Evolutionary conservation across 2,329 filamentous ascomycete species (phyloP).

Genomic region (Berkeleyomyces basicola): DNA sequence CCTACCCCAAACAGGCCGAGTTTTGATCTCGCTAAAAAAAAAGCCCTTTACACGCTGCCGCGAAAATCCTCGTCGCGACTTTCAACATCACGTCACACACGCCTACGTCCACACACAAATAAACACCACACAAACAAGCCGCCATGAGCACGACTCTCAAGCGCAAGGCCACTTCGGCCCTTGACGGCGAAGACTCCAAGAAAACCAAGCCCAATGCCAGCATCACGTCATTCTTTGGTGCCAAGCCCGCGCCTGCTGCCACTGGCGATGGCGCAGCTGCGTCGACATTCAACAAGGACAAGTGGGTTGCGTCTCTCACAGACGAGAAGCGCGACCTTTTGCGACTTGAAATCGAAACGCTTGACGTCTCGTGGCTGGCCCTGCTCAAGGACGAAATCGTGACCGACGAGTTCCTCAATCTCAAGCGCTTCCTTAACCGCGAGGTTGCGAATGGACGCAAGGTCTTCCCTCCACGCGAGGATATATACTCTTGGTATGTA

Average conservation of each 20-base stretch:
- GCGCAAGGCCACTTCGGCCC: constrained; percentile 42
- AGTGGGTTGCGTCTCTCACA: constrained; percentile 69
- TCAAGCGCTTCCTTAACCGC: constrained; percentile 73
- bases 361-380: constrained; percentile 82
- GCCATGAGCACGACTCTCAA: constrained; percentile 43
- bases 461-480: constrained; percentile 72
- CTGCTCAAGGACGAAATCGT: constrained; percentile 75
- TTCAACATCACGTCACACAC: neutral
- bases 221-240: constrained; percentile 80
- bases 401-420: constrained; percentile 61
- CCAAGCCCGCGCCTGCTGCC: constrained; percentile 37
- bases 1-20: neutral
- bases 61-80: neutral
- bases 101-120: neutral
- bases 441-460: constrained; percentile 60
- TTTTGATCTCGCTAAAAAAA: neutral
- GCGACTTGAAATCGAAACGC: constrained; percentile 76
- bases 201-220: constrained; percentile 58
- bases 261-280: constrained; percentile 19
- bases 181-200: constrained; percentile 37
- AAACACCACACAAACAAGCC: neutral
- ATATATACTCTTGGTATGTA: constrained; percentile 84
- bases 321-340: constrained; percentile 70
- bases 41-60: constrained; percentile 4
- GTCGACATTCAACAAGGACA: constrained; percentile 50